Evolutionary conservation across 73 alveolate genomes (phyloP).

Genomic region (Diophrys sp.): DNA sequence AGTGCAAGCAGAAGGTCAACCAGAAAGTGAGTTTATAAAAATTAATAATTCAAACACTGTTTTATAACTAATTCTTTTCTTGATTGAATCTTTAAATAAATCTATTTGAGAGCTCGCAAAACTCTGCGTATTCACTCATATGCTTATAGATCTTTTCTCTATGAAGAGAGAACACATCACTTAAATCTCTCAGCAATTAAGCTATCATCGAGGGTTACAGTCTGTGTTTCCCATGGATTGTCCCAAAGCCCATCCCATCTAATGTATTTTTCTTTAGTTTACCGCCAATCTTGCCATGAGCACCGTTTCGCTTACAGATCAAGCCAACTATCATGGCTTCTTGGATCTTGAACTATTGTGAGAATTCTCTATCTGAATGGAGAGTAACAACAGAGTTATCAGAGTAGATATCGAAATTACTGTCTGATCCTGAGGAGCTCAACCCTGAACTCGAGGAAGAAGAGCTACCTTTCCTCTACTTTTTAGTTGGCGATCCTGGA

Average conservation of each 20-base stretch:
- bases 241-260: background rate
- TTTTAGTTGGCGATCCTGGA: too few relatives aligned
- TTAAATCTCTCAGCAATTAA: background rate
- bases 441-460: background rate
- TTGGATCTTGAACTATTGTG: background rate
- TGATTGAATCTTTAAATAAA: background rate
- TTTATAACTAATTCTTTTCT: background rate
- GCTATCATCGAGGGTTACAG: background rate
- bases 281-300: background rate
- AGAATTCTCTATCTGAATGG: background rate
- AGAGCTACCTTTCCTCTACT: background rate
- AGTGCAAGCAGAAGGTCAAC: too few relatives aligned
- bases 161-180: background rate
- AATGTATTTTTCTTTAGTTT: background rate
- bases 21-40: background rate
- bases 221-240: background rate
- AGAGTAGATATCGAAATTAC: background rate
- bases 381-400: background rate
- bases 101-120: constrained; percentile 1
- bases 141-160: background rate
- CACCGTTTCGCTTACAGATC: background rate
- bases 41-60: background rate
- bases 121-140: background rate
- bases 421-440: background rate
- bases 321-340: background rate